Evolutionary conservation across 2,329 filamentous ascomycete genomes (phyloP).

Genomic region (Fusarium veterinarium): DNA sequence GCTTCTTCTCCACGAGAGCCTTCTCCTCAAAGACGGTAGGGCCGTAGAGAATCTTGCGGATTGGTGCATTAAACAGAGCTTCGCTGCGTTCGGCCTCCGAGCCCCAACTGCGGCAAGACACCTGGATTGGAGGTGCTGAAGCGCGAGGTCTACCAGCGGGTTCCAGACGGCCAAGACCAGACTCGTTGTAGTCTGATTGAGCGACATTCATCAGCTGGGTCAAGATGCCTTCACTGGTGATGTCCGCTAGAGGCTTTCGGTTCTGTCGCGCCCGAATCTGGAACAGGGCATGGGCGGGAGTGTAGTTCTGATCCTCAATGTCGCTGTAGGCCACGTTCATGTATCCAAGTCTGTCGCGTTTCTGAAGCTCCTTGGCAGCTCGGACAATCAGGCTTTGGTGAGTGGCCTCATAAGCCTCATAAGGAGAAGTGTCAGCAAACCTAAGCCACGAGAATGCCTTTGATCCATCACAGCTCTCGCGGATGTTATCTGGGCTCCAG

Average conservation of each 20-base stretch:
- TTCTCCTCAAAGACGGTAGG: slow-evolving; percentile 73
- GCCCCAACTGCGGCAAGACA: slow-evolving; percentile 78
- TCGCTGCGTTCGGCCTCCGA: slow-evolving; percentile 75
- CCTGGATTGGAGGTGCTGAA: slow-evolving; percentile 85
- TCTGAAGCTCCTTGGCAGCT: slow-evolving; percentile 69
- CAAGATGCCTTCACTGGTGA: slow-evolving; percentile 79
- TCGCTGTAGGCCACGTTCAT: slow-evolving; percentile 79
- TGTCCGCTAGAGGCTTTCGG: slow-evolving; percentile 73
- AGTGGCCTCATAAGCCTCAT: slow-evolving; percentile 77
- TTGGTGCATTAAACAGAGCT: slow-evolving; percentile 79
- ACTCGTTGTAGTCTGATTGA: slow-evolving; percentile 70
- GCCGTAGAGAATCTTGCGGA: slow-evolving; percentile 82
- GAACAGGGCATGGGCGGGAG: slow-evolving; percentile 82
- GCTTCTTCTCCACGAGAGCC: slow-evolving; percentile 77
- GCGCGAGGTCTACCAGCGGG: slow-evolving; percentile 82
- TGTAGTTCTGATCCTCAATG: slow-evolving; percentile 68
- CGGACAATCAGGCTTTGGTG: slow-evolving; percentile 79
- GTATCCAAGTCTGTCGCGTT: slow-evolving; percentile 69
- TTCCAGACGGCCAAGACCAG: slow-evolving; percentile 82
- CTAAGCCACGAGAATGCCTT: slow-evolving; percentile 89
- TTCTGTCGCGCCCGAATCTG: slow-evolving; percentile 80
- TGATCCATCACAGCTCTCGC: slow-evolving; percentile 68
- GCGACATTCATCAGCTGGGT: slow-evolving; percentile 83
- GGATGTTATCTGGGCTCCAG: slow-evolving; percentile 84
- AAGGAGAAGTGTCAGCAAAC: slow-evolving; percentile 81